A percentile compares a stretch with the other conserved stretches of the same genome.
Evolutionary conservation across 805 yeast genomes (phyloP).

Genomic region (Cephaloascus albidus): DNA sequence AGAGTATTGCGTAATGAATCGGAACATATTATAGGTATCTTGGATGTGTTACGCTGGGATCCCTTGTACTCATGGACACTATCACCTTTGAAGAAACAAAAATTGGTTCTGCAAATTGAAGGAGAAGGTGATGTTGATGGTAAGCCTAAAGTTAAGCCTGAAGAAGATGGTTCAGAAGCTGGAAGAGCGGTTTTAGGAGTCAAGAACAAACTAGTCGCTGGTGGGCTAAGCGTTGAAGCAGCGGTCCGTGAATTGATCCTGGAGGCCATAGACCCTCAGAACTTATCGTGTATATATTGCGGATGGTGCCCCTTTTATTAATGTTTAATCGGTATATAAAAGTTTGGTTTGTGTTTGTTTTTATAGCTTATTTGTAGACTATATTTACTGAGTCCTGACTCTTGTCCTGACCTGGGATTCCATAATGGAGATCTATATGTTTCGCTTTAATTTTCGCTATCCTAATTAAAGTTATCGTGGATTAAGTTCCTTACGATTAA

Average conservation of each 20-base stretch:
- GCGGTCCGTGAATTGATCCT: slow-evolving; percentile 71
- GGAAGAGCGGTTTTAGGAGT: slow-evolving; percentile 70
- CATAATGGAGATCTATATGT: too few species aligned
- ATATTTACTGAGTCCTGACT: too few species aligned
- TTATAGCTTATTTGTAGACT: too few species aligned
- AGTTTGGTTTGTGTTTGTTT: too few species aligned
- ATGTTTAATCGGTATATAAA: too few species aligned
- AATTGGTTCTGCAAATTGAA: slow-evolving; percentile 12
- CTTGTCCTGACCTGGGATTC: too few species aligned
- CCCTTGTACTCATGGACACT: slow-evolving; percentile 89
- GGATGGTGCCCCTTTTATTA: slow-evolving; percentile 82
- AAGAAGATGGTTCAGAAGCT: slow-evolving; percentile 60
- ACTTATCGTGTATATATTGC: slow-evolving; percentile 64
- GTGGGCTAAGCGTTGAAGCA: slow-evolving; percentile 74
- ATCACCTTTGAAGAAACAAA: slow-evolving; percentile 59
- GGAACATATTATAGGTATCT: slow-evolving; percentile 66
- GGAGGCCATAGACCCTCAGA: slow-evolving; percentile 60
- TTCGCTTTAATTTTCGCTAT: too few species aligned
- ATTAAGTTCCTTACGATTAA: too few species aligned
- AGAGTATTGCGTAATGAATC: slow-evolving; percentile 54
- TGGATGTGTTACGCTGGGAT: slow-evolving; percentile 85
- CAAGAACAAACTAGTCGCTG: slow-evolving; percentile 53
- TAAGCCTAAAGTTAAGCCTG: slow-evolving; percentile 5
- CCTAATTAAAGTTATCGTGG: too few species aligned
- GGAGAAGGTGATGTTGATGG: not conserved